phyloP scores from a whole-genome alignment of 257 asterid species.

The Nemophila menziesii region DNA sequence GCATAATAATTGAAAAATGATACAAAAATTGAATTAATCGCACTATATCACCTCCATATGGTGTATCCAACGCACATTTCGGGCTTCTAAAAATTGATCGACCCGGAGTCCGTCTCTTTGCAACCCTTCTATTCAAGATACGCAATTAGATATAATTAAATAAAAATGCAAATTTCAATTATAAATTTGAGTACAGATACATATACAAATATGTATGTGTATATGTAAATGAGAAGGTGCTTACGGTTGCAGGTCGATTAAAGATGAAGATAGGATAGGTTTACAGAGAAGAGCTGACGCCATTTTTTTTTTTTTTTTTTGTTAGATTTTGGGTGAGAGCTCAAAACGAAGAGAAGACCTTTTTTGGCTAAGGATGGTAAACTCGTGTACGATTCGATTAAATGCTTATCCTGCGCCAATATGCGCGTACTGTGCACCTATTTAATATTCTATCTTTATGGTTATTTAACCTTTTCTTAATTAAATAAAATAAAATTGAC shows the following conservation, averaged over 20 bases:
- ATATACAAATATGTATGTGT: not conserved
- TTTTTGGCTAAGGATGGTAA: too few species aligned
- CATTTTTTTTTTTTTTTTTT: constrained; percentile 17
- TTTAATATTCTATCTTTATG: too few species aligned
- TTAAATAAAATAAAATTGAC: too few species aligned
- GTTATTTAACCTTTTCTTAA: too few species aligned
- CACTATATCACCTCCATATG: constrained; percentile 41
- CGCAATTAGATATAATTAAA: constrained; percentile 1
- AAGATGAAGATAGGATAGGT: constrained; percentile 41
- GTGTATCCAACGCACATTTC: constrained; percentile 47
- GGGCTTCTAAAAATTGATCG: constrained; percentile 21
- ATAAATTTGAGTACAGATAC: too few species aligned
- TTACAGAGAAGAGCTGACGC: constrained; percentile 47
- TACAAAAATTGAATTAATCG: not conserved
- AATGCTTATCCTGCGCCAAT: too few species aligned
- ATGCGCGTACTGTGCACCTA: too few species aligned
- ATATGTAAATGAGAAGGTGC: constrained; percentile 2
- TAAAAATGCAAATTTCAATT: constrained; percentile 2
- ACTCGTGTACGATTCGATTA: too few species aligned
- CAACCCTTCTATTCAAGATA: constrained; percentile 33
- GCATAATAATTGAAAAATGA: not conserved
- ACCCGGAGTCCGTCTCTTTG: constrained; percentile 13
- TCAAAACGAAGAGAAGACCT: too few species aligned
- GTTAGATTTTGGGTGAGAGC: not conserved
- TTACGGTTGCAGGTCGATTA: constrained; percentile 48